phyloP scores from a whole-genome alignment of 371 early-diverging fungal genomes.

The Mortierella polycephala region DNA sequence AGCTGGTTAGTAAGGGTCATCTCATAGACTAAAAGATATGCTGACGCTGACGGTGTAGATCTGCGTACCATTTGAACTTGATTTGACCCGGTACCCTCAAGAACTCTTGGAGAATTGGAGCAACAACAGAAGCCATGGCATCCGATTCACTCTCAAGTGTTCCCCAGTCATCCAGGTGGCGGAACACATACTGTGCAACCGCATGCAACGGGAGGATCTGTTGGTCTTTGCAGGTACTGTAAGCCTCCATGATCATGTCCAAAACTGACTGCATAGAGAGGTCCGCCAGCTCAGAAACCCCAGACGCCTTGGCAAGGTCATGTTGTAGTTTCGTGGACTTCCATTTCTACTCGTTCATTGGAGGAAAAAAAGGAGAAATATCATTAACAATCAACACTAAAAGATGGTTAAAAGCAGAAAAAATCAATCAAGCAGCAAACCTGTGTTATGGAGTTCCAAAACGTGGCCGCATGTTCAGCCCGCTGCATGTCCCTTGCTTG shows the following conservation, averaged over 20 bases:
- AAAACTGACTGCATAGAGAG: conserved; percentile 8
- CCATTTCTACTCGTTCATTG: neutral
- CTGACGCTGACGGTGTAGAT: too few species aligned
- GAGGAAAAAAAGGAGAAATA: neutral
- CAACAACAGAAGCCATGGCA: conserved; percentile 8
- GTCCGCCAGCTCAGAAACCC: neutral
- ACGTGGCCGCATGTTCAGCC: too few species aligned
- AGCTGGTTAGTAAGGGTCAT: too few species aligned
- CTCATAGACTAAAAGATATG: too few species aligned
- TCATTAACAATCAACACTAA: too few species aligned
- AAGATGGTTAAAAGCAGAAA: too few species aligned
- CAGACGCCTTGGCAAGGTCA: conserved; percentile 5
- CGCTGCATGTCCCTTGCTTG: too few species aligned
- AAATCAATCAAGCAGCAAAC: too few species aligned
- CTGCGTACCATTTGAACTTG: conserved; percentile 17
- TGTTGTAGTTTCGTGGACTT: neutral
- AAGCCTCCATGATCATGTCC: conserved; percentile 13
- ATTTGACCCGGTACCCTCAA: conserved; percentile 3
- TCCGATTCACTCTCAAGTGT: conserved; percentile 13
- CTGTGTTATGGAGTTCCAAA: too few species aligned
- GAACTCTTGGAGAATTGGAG: conserved; percentile 18
- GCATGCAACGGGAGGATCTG: conserved; percentile 10
- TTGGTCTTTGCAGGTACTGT: conserved; percentile 6
- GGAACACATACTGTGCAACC: conserved; percentile 16
- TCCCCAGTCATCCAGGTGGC: conserved; percentile 11